Percentiles rank a stretch among this genome's conserved stretches.
Evolutionary conservation across 805 yeast species (phyloP).

Genomic region (Myxozyma geophila): DNA sequence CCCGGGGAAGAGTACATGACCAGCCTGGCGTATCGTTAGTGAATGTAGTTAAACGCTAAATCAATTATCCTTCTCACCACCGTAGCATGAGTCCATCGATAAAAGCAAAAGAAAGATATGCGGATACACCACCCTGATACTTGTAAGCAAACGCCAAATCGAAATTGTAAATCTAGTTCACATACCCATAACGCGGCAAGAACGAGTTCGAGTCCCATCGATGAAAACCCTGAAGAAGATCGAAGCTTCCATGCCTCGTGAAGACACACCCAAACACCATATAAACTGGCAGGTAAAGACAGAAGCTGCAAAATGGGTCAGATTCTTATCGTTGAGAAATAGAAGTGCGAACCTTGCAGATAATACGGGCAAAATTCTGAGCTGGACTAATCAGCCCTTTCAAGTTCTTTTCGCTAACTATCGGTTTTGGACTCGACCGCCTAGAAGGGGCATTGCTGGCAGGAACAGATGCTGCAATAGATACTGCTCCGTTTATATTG

Average conservation of each 20-base stretch:
- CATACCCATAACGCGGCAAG: conserved; percentile 74
- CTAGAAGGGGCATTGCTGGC: conserved; percentile 5
- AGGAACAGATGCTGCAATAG: conserved; percentile 1
- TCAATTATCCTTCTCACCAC: conserved; percentile 49
- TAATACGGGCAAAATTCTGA: conserved; percentile 18
- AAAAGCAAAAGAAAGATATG: conserved; percentile 79
- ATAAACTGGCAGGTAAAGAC: conserved; percentile 68
- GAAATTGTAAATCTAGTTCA: neutral
- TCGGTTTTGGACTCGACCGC: conserved; percentile 22
- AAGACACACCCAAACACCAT: conserved; percentile 51
- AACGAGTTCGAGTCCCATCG: conserved; percentile 63
- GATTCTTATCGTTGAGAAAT: neutral
- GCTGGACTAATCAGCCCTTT: conserved; percentile 25
- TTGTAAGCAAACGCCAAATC: neutral
- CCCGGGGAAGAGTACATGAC: conserved; percentile 87
- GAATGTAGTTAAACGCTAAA: neutral
- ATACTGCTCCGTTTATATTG: neutral
- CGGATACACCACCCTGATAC: conserved; percentile 77
- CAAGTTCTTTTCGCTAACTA: conserved; percentile 19
- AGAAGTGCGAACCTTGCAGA: conserved; percentile 21
- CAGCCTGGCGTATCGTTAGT: conserved; percentile 51
- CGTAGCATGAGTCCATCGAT: conserved; percentile 88
- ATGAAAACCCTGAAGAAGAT: conserved; percentile 47
- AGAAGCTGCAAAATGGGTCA: conserved; percentile 38
- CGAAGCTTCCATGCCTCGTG: conserved; percentile 44